Evolutionary conservation across 177 flowering plant species (phyloP).

Genomic region (Vitis hybrid): DNA sequence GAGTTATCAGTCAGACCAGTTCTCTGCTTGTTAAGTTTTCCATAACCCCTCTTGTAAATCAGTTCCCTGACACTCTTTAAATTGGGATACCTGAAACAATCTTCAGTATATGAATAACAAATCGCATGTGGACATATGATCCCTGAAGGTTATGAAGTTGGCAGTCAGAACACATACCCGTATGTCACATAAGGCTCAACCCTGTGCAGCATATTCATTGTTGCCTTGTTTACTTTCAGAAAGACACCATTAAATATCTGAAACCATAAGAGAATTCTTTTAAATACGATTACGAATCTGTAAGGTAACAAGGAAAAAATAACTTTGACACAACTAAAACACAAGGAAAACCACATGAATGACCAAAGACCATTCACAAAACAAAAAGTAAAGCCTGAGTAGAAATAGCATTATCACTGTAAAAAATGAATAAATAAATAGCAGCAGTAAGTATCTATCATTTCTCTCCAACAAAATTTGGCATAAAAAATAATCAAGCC

Average conservation of each 20-base stretch:
- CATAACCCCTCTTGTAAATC: conserved; percentile 22
- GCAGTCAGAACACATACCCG: neutral
- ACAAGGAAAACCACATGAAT: too few relatives aligned
- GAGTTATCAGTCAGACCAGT: conserved; percentile 43
- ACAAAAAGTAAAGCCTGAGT: too few relatives aligned
- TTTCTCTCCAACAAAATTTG: too few relatives aligned
- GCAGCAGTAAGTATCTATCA: too few relatives aligned
- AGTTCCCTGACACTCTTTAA: conserved; percentile 45
- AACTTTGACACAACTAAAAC: too few relatives aligned
- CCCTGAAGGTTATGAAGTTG: neutral
- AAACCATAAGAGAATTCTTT: neutral
- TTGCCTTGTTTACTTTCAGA: conserved; percentile 17
- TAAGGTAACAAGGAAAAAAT: too few relatives aligned
- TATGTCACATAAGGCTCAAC: conserved; percentile 8
- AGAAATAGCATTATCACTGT: too few relatives aligned
- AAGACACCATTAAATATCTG: conserved; percentile 20
- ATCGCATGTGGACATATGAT: neutral
- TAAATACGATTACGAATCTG: too few relatives aligned
- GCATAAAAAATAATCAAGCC: too few relatives aligned
- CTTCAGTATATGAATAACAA: too few relatives aligned
- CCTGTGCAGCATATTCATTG: conserved; percentile 14
- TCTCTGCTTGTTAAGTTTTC: conserved; percentile 44
- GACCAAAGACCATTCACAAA: too few relatives aligned
- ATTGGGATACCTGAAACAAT: conserved; percentile 34
- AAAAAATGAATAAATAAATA: too few relatives aligned